Base-by-base conservation (phyloP, 1,139 yeast genomes). In the Magnusiomyces clavatus region DNA sequence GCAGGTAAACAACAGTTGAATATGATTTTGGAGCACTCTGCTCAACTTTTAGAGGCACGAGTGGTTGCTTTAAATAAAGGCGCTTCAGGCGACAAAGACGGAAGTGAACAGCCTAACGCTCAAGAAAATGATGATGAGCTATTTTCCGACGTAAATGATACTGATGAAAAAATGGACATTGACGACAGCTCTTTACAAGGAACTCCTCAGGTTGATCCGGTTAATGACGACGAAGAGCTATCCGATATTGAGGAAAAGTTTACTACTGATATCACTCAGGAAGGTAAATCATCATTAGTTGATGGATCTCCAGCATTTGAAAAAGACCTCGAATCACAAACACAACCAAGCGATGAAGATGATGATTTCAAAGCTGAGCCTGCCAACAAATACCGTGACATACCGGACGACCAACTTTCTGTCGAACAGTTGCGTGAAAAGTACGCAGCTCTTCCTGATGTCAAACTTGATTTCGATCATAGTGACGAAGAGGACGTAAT, bases 1-100 rank as follows among this genome's bases (percentile, higher is more conserved):
- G 83, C 83, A 64, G 97, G 97, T 39, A 86, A 92, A 64, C 86
- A 86, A 59, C 96, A 90, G 64, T 75, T 92, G 56, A 83, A 89
- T 57, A 85, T 87, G 64, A 90, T 92, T 77, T 72, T 92, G 56
- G 95, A 90, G 60, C 95, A 90, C 61, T 88, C 96, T 34, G 88
- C 96, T 0, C 92, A 86, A 64, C 76, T 92, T 47, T 73, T 92
- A 40, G 97, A 89, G 58, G 95, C 96, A 0, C 95, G 92, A 58
- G 69, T 86, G 51, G 31, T 24, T 24, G 31, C 31, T 24, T 24
- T 24, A 8, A 68, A 73, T 12, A 62, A 61, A 1, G 61, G 54
- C 6, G 51, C 55, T 16, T 45, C 71, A 2, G 58, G 64, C 19
- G 65, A 60, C 1, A 55, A 54, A 14, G 46, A 40, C 12, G 44